Percentiles rank a stretch among this genome's conserved stretches.
These are phyloP conservation scores for Gnetum montanum DNA, from an alignment of 75 land plant genomes.

Conservation along the genomic window DNA sequence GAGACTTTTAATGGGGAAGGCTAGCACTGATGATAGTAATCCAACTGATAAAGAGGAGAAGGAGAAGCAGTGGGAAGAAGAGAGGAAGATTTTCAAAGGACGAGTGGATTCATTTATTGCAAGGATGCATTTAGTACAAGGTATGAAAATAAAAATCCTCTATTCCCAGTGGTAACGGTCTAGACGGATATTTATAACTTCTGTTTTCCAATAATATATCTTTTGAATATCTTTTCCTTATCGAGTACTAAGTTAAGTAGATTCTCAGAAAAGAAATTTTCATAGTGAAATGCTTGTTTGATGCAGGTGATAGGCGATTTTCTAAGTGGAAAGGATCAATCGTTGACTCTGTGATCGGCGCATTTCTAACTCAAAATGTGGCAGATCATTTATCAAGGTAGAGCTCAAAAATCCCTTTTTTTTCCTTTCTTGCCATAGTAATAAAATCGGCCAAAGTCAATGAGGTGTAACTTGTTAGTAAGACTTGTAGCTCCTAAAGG, in stretches of 20 bases:
- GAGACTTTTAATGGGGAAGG: constrained; percentile 57
- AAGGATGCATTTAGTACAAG: constrained; percentile 95
- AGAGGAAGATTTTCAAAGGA: constrained; percentile 51
- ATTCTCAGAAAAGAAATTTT: no score
- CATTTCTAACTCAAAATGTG: constrained; percentile 94
- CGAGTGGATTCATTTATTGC: constrained; percentile 68
- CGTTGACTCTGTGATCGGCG: constrained; percentile 93
- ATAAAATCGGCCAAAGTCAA: no score
- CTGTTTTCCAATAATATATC: not conserved
- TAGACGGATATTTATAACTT: not conserved
- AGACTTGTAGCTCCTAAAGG: no score
- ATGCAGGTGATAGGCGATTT: constrained; percentile 80
- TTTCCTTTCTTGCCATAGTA: not conserved
- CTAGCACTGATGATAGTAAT: constrained; percentile 17
- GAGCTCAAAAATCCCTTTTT: no score
- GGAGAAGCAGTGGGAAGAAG: constrained; percentile 66
- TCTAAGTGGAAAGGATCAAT: constrained; percentile 96
- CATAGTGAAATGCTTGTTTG: no score
- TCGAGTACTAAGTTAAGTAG: no score
- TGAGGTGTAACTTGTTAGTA: not conserved
- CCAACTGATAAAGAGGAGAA: constrained; percentile 32
- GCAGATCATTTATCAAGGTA: constrained; percentile 95
- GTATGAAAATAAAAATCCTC: constrained; percentile 21
- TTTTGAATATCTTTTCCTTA: no score
- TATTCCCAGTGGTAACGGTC: no score